Percentiles rank a stretch among this genome's conserved stretches.
phyloP scores from a whole-genome alignment of 441 rosid species.

The Macaranga tanarius region DNA sequence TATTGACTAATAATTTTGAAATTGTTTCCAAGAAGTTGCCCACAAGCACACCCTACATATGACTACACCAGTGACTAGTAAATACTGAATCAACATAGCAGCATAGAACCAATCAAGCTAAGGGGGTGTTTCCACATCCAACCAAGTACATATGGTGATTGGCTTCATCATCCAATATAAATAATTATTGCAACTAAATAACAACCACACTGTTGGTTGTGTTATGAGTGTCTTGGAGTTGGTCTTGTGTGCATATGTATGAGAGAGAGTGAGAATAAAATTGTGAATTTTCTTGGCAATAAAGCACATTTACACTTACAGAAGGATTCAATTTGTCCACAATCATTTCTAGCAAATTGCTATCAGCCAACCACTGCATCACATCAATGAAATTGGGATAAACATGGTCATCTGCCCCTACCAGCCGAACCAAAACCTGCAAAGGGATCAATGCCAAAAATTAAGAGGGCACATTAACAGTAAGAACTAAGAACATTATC shows the following conservation, averaged over 20 bases:
- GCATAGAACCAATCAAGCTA: neutral
- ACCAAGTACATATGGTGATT: neutral
- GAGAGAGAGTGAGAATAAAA: neutral
- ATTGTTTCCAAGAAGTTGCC: neutral
- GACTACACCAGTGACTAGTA: neutral
- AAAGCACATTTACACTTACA: constrained; percentile 47
- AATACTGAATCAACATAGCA: neutral
- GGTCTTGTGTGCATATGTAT: too few relatives aligned
- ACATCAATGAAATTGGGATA: constrained; percentile 94
- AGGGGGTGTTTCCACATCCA: neutral
- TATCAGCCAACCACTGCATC: constrained; percentile 96
- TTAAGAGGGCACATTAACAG: constrained; percentile 6
- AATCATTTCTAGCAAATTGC: constrained; percentile 89
- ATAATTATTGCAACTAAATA: neutral
- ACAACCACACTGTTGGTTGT: neutral
- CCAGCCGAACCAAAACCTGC: constrained; percentile 92
- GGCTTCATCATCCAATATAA: constrained; percentile 1
- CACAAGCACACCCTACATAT: neutral
- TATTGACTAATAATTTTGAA: neutral
- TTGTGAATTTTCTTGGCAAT: neutral
- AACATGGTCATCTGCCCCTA: constrained; percentile 93
- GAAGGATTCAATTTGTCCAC: constrained; percentile 85
- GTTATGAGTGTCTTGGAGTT: neutral
- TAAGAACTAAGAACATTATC: constrained; percentile 13
- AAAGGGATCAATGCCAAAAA: constrained; percentile 15